Conservation (phyloP, 768 basidiomycete genomes). For the Pholiota molesta region DNA sequence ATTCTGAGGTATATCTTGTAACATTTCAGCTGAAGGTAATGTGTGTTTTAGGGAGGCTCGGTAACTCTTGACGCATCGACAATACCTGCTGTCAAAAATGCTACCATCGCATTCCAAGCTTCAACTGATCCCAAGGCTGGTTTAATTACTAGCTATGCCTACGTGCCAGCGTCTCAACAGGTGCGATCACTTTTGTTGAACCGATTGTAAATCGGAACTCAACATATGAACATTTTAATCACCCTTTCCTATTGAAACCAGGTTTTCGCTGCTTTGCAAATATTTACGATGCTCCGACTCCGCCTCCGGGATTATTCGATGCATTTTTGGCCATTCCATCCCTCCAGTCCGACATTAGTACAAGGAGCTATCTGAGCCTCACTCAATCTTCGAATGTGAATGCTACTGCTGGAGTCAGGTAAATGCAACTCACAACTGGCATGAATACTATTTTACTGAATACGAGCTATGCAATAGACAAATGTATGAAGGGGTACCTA, state of each 20-base stretch:
- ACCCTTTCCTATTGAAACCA: background rate
- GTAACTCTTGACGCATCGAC: background rate
- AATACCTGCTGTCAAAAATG: constrained; percentile 6
- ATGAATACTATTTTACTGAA: too few relatives aligned
- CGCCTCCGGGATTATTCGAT: constrained; percentile 48
- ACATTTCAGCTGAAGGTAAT: background rate
- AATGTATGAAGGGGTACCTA: constrained; percentile 39
- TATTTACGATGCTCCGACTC: constrained; percentile 59
- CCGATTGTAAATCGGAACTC: constrained; percentile 20
- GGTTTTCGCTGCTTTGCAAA: background rate
- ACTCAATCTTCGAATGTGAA: constrained; percentile 34
- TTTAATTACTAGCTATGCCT: constrained; percentile 10
- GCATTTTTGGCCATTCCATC: constrained; percentile 45
- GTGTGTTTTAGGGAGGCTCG: constrained; percentile 9
- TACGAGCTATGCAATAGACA: constrained; percentile 13
- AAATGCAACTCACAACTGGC: background rate
- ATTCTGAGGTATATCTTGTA: constrained; percentile 9
- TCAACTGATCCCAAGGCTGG: constrained; percentile 25
- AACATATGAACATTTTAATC: background rate
- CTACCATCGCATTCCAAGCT: constrained; percentile 8
- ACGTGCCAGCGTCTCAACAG: constrained; percentile 1
- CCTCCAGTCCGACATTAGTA: constrained; percentile 32
- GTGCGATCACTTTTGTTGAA: constrained; percentile 8
- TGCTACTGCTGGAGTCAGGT: constrained; percentile 24
- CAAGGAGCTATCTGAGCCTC: constrained; percentile 36